Base-by-base conservation (phyloP, 805 yeast genomes). In the Zygoascus flipseniorum region DNA sequence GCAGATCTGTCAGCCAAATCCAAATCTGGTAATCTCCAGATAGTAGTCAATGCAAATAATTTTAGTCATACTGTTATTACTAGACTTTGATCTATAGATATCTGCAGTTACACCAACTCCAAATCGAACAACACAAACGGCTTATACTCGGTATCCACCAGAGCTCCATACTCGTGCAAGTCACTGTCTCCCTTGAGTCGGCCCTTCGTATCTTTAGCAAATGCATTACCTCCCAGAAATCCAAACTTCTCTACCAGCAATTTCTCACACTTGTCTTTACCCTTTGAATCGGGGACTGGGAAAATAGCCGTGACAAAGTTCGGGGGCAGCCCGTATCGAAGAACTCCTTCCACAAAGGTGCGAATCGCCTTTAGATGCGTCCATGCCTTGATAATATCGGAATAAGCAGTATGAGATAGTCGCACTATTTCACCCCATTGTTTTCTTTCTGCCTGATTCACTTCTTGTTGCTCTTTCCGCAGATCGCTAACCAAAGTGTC, bases 271-370 rank as follows among this genome's bases (percentile, higher is more conserved):
- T 77, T 80, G 31, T 71, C 73, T 20, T 77, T 60, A 28, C 69
- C 66, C 59, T 74, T 74, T 43, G 75, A 65, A 19, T 73, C 68
- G 60, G 74, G 72, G 43, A 53, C 54, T 60, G 86, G 77, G 28
- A 76, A 69, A 26, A 73, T 72, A 9, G 31, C 47, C 48, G 76
- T 69, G 35, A 76, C 62, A 69, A 92, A 93, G 62, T 85, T 85
- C 31, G 98, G 97, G 37, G 99, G 99, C 59, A 93, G 78, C 0
- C 99, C 99, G 69, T 93, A 93, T 71, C 99, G 83, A 68, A 93
- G 77, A 14, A 93, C 96, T 50, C 89, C 80, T 72, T 93, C 99
- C 41, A 92, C 96, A 69, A 86, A 93, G 18, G 87, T 78, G 61
- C 97, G 82, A 52, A 93, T 76, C 3, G 87, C 81, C 71, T 89